Conservation (phyloP, 1,284 basidiomycete genomes). For the Malassezia brasiliensis region DNA sequence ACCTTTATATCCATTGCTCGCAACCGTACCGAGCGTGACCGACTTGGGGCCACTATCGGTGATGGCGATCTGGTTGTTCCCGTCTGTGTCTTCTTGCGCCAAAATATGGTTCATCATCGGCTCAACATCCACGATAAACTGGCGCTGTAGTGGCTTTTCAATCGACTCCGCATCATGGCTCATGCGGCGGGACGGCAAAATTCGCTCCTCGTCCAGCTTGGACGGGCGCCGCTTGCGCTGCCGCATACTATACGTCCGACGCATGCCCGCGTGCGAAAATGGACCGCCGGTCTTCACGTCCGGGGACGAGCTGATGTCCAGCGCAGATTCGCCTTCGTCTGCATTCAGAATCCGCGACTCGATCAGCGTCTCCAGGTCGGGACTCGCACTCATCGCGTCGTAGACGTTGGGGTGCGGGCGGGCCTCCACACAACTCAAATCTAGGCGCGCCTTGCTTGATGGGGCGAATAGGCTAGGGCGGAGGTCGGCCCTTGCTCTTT, state of each 20-base stretch:
- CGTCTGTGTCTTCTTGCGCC: slow-evolving; percentile 95
- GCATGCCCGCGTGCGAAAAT: slow-evolving; percentile 6
- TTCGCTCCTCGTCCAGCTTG: slow-evolving; percentile 38
- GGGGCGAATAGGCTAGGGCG: no score
- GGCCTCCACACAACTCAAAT: no score
- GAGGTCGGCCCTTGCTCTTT: no score
- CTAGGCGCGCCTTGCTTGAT: no score
- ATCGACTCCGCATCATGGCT: slow-evolving; percentile 49
- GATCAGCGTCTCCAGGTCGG: slow-evolving; percentile 9
- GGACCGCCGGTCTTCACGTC: neutral
- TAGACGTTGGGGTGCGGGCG: no score
- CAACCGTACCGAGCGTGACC: slow-evolving; percentile 86
- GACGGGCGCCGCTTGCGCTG: slow-evolving; percentile 42
- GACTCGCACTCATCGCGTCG: slow-evolving; percentile 2
- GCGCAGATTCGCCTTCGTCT: neutral
- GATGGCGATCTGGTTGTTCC: slow-evolving; percentile 87
- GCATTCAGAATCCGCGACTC: slow-evolving; percentile 1
- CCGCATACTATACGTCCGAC: slow-evolving; percentile 41
- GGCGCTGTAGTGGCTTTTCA: slow-evolving; percentile 39
- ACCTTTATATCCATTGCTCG: slow-evolving; percentile 80
- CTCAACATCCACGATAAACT: slow-evolving; percentile 93
- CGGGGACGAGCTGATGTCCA: neutral
- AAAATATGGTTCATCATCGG: slow-evolving; percentile 92
- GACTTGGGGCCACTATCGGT: slow-evolving; percentile 95
- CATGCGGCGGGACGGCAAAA: slow-evolving; percentile 38